Evolutionary conservation across 192 early-diverging fungal species (phyloP).

Genomic region (Coemansia sp.): DNA sequence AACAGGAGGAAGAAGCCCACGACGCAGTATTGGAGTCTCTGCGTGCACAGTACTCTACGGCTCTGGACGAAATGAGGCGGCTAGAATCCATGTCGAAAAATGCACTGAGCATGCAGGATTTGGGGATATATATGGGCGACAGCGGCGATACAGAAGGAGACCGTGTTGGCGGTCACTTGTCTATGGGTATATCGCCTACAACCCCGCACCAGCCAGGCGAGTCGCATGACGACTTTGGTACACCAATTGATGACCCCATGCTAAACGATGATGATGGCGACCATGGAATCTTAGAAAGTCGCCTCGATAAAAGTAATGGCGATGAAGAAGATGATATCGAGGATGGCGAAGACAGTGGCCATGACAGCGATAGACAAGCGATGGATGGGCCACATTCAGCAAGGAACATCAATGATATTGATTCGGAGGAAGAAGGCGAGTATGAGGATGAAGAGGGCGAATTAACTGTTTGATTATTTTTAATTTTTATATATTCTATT

Average conservation of each 20-base stretch:
- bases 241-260: slow-evolving; percentile 20
- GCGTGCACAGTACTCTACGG: slow-evolving; percentile 31
- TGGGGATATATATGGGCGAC: slow-evolving; percentile 43
- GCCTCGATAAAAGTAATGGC: slow-evolving; percentile 3
- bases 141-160: slow-evolving; percentile 25
- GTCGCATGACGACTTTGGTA: slow-evolving; percentile 23
- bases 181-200: slow-evolving; percentile 26
- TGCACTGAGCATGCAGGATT: slow-evolving; percentile 46
- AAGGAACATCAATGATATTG: background rate
- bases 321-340: slow-evolving; percentile 19
- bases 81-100: slow-evolving; percentile 40
- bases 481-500: background rate
- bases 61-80: slow-evolving; percentile 25
- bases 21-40: slow-evolving; percentile 24
- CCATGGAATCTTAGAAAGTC: background rate
- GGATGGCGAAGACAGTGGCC: slow-evolving; percentile 20
- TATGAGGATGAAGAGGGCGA: slow-evolving; percentile 50
- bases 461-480: slow-evolving; percentile 16
- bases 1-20: slow-evolving; percentile 35
- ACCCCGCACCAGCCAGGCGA: slow-evolving; percentile 17
- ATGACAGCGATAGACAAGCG: background rate
- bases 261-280: slow-evolving; percentile 14
- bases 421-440: slow-evolving; percentile 39
- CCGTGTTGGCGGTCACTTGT: background rate
- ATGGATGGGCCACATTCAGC: slow-evolving; percentile 3